phyloP scores from a whole-genome alignment of 768 basidiomycete genomes.

The Asterophora parasitica region DNA sequence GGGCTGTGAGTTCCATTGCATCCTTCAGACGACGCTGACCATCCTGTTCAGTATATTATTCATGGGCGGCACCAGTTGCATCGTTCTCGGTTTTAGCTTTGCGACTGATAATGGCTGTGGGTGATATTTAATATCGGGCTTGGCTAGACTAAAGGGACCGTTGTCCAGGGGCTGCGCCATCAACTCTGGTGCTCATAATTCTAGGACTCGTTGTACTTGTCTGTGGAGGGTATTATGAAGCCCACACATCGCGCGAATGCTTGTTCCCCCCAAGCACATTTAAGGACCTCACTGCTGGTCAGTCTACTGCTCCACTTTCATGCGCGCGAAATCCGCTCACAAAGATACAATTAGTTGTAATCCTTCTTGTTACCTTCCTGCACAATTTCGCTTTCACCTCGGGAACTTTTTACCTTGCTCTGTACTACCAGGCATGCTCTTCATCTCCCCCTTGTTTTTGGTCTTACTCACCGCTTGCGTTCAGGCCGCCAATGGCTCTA shows the following conservation, averaged over 20 bases:
- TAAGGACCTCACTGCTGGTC: constrained; percentile 55
- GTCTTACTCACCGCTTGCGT: constrained; percentile 1
- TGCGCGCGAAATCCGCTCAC: constrained; percentile 11
- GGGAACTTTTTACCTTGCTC: constrained; percentile 80
- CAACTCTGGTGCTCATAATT: constrained; percentile 57
- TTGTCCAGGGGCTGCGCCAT: constrained; percentile 54
- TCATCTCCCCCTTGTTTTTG: constrained; percentile 11
- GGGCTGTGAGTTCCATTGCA: constrained; percentile 56
- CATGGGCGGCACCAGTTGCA: constrained; percentile 67
- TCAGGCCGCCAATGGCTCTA: constrained; percentile 66
- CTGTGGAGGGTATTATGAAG: constrained; percentile 64
- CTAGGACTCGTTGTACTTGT: constrained; percentile 51
- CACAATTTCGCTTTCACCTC: constrained; percentile 83
- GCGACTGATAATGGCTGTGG: constrained; percentile 66
- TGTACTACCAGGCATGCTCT: constrained; percentile 67
- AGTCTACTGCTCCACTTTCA: constrained; percentile 17
- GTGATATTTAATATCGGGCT: constrained; percentile 20
- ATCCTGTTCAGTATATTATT: constrained; percentile 54
- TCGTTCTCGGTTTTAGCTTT: constrained; percentile 79
- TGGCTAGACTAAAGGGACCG: constrained; percentile 12
- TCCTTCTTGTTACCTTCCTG: constrained; percentile 68
- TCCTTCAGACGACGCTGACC: constrained; percentile 10
- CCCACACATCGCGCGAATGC: constrained; percentile 58
- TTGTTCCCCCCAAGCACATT: constrained; percentile 67
- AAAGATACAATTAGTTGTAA: constrained; percentile 41